Percentiles rank a stretch among this genome's conserved stretches.
Conservation (phyloP, 805 yeast genomes). For the Teunomyces barrocoloradensis region DNA sequence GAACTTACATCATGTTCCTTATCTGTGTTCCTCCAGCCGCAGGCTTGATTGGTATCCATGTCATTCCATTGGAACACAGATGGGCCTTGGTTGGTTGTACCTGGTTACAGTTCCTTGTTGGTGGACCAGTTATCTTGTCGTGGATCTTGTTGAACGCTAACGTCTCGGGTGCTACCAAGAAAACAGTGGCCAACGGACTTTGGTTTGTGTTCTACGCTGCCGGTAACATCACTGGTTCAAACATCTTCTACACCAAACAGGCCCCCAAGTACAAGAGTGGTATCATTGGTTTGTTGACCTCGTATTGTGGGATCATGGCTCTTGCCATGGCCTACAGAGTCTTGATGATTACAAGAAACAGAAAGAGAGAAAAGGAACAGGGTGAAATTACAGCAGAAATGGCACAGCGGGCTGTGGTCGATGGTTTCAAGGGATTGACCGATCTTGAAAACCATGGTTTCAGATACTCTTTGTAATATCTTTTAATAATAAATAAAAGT, state of each 20-base stretch:
- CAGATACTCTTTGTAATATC: constrained; percentile 42
- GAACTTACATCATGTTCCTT: constrained; percentile 14
- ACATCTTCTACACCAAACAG: constrained; percentile 20
- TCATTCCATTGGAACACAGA: constrained; percentile 14
- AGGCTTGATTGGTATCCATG: constrained; percentile 24
- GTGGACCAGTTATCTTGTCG: constrained; percentile 27
- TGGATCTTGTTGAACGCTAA: constrained; percentile 25
- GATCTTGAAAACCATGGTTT: constrained; percentile 57
- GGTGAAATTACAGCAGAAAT: constrained; percentile 28
- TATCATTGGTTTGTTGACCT: constrained; percentile 21
- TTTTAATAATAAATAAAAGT: too few species aligned
- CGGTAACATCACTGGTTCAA: constrained; percentile 29
- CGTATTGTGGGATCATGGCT: constrained; percentile 21
- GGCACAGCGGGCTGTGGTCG: constrained; percentile 12
- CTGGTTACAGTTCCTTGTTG: constrained; percentile 28
- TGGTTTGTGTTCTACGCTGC: constrained; percentile 26
- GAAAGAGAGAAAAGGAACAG: constrained; percentile 41
- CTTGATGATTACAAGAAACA: constrained; percentile 62
- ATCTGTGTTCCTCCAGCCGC: constrained; percentile 21
- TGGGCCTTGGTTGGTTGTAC: constrained; percentile 31
- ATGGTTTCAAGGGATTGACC: constrained; percentile 55
- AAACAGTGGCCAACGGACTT: constrained; percentile 18
- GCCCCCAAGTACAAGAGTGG: constrained; percentile 25
- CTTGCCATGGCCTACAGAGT: constrained; percentile 6
- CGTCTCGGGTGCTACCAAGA: constrained; percentile 23